Evolutionary conservation across 176 grass and related monocot genomes (phyloP).

Genomic region (Paspalum notatum): DNA sequence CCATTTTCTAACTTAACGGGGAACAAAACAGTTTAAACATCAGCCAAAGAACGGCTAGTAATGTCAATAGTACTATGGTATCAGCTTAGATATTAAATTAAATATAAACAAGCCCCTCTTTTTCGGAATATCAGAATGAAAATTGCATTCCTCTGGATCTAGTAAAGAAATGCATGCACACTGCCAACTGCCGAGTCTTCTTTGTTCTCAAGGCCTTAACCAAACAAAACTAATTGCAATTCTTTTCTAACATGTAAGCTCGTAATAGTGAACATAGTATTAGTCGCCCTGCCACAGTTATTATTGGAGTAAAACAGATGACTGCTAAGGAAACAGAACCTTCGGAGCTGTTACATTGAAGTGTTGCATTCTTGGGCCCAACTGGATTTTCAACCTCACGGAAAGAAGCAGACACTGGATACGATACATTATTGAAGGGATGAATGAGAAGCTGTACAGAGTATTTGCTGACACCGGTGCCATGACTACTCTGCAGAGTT

Average conservation of each 20-base stretch:
- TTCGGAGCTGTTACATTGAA: conserved; percentile 56
- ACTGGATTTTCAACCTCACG: conserved; percentile 53
- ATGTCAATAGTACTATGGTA: background rate
- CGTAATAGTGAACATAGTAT: background rate
- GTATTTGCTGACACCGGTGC: conserved; percentile 56
- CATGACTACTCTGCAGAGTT: conserved; percentile 77
- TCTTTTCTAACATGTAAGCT: conserved; percentile 10
- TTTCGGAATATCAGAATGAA: background rate
- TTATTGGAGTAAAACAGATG: conserved; percentile 16
- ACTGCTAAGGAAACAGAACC: conserved; percentile 47
- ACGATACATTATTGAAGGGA: conserved; percentile 75
- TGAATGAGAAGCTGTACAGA: conserved; percentile 57
- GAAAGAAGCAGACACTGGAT: conserved; percentile 79
- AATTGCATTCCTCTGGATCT: background rate
- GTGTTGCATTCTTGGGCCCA: conserved; percentile 52
- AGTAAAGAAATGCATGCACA: background rate
- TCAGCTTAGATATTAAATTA: conserved; percentile 7
- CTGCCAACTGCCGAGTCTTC: background rate
- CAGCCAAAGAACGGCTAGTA: background rate
- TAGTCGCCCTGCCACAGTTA: conserved; percentile 22
- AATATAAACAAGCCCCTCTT: background rate
- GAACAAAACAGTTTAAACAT: conserved; percentile 18
- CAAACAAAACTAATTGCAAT: conserved; percentile 4
- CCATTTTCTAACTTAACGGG: background rate
- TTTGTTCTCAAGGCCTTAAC: conserved; percentile 5